Conservation (phyloP, 2,329 filamentous ascomycete species). For the Sarocladium kiliense region DNA sequence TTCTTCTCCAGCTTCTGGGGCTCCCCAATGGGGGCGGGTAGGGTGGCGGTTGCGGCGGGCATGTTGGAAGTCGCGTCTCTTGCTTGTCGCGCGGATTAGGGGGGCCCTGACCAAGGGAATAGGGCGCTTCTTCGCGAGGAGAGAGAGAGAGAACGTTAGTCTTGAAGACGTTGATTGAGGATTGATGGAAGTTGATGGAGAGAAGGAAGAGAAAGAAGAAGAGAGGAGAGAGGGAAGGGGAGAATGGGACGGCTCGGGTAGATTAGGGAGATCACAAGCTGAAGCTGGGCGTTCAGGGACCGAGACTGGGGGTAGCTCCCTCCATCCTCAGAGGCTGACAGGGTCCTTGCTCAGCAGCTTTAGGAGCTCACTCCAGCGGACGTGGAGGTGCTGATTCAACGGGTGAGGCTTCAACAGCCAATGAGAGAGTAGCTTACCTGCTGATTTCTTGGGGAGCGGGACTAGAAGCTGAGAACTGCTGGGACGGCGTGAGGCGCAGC, state of each 20-base stretch:
- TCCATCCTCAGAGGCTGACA: not conserved
- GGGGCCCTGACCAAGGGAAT: slow-evolving; percentile 98
- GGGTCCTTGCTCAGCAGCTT: slow-evolving; percentile 1
- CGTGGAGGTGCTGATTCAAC: slow-evolving; percentile 1
- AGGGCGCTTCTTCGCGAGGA: slow-evolving; percentile 76
- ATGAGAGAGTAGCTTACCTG: slow-evolving; percentile 3
- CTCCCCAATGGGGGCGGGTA: slow-evolving; percentile 44
- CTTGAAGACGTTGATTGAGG: slow-evolving; percentile 9
- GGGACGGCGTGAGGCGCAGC: slow-evolving; percentile 2
- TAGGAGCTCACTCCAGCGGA: not conserved
- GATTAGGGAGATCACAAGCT: slow-evolving; percentile 10
- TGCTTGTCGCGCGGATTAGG: slow-evolving; percentile 17
- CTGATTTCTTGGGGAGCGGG: slow-evolving; percentile 3
- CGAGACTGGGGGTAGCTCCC: not conserved
- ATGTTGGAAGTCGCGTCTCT: slow-evolving; percentile 9
- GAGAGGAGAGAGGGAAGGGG: slow-evolving; percentile 10
- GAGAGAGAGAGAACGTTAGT: slow-evolving; percentile 17
- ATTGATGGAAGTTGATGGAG: slow-evolving; percentile 11
- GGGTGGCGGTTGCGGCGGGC: slow-evolving; percentile 47
- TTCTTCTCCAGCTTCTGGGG: slow-evolving; percentile 79
- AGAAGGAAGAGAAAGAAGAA: slow-evolving; percentile 14
- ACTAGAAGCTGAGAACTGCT: not conserved
- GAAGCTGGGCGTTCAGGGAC: slow-evolving; percentile 4
- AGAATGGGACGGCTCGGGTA: slow-evolving; percentile 5
- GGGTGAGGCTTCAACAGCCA: slow-evolving; percentile 1